These are phyloP conservation scores for Calocybe gangraenosa DNA, from an alignment of 768 basidiomycete genomes.

Conservation along the genomic window DNA sequence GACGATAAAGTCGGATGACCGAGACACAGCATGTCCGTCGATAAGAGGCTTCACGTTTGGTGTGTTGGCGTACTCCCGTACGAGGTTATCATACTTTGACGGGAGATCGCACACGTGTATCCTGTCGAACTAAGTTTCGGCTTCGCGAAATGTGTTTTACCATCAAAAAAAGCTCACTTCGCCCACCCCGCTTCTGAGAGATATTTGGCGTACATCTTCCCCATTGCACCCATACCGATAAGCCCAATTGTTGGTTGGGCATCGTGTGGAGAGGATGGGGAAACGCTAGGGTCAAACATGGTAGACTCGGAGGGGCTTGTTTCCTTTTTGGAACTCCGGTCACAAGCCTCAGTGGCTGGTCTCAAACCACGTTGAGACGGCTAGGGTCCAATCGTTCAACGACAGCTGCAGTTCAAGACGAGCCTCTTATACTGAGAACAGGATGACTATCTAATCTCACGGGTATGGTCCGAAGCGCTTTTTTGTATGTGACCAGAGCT, in stretches of 20 bases:
- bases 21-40: constrained; percentile 87
- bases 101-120: constrained; percentile 79
- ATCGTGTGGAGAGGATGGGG: constrained; percentile 27
- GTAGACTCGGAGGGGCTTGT: not conserved
- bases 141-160: too few relatives aligned
- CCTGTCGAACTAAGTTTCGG: constrained; percentile 33
- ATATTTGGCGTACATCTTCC: constrained; percentile 84
- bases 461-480: too few relatives aligned
- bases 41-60: constrained; percentile 62
- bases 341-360: too few relatives aligned
- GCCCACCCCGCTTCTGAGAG: constrained; percentile 82
- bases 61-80: constrained; percentile 45
- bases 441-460: too few relatives aligned
- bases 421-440: too few relatives aligned
- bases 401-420: too few relatives aligned
- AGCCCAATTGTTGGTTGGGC: constrained; percentile 79
- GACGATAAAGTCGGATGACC: constrained; percentile 89
- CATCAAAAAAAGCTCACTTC: constrained; percentile 41
- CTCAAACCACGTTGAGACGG: too few relatives aligned
- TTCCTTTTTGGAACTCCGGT: too few relatives aligned
- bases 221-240: constrained; percentile 99
- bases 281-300: constrained; percentile 24
- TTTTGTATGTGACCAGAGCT: too few relatives aligned
- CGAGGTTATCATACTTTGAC: constrained; percentile 61
- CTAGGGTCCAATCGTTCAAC: too few relatives aligned